Evolutionary conservation across 495 filamentous ascomycete genomes (phyloP).

Genomic region (Platismatia glauca): DNA sequence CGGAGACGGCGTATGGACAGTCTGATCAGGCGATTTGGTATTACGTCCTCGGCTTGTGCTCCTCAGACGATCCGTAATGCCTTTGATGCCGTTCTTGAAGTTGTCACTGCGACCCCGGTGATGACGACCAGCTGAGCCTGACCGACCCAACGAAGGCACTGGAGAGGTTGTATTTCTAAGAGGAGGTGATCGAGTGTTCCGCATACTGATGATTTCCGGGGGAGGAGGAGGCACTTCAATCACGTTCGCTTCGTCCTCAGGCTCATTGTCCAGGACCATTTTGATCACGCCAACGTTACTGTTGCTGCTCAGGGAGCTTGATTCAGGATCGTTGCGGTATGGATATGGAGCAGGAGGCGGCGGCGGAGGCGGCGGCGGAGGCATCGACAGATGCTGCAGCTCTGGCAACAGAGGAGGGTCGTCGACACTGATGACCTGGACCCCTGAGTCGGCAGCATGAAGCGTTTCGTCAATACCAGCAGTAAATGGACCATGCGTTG

Average conservation of each 20-base stretch:
- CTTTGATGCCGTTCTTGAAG: conserved; percentile 53
- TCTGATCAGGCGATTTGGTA: conserved; percentile 25
- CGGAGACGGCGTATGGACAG: conserved; percentile 37
- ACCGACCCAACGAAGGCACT: conserved; percentile 17
- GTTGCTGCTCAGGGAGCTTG: conserved; percentile 33
- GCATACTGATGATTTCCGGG: conserved; percentile 11
- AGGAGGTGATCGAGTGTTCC: conserved; percentile 23
- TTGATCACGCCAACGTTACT: conserved; percentile 50
- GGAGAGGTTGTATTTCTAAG: conserved; percentile 25
- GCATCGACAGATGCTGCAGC: conserved; percentile 68
- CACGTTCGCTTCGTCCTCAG: conserved; percentile 31
- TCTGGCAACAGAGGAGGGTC: conserved; percentile 63
- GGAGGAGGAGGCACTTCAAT: conserved; percentile 25
- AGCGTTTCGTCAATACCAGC: conserved; percentile 62
- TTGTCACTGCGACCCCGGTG: conserved; percentile 62
- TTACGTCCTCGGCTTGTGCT: conserved; percentile 53
- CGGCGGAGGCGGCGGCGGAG: conserved; percentile 59
- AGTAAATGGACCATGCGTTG: conserved; percentile 29
- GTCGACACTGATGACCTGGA: conserved; percentile 17
- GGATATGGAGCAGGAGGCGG: conserved; percentile 47
- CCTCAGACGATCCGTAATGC: conserved; percentile 59
- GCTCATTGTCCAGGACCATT: conserved; percentile 62
- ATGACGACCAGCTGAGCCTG: conserved; percentile 42
- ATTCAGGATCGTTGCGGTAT: conserved; percentile 29
- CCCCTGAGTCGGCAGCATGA: conserved; percentile 31